Evolutionary conservation across 495 filamentous ascomycete species (phyloP), one percentile per base, ranked within the genome.

Genomic region (Penicillium simplicissimum): DNA sequence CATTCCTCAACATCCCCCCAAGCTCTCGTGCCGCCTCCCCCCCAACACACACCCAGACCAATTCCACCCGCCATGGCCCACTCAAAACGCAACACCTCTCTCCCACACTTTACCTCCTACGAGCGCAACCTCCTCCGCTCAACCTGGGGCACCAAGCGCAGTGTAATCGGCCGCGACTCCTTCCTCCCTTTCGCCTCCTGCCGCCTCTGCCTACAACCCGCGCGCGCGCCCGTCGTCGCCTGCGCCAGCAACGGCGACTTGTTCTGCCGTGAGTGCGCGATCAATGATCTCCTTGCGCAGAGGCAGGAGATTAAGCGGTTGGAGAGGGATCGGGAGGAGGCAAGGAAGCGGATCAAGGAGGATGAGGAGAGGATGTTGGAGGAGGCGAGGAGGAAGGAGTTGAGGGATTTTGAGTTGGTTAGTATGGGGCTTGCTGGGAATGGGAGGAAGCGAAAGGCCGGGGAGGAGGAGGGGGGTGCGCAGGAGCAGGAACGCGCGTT

Each of bases 231-330:
- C 0, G 93, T 97, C 14, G 93, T 98, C 21, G 81, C 84, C 34
- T 90, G 87, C 68, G 74, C 86, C 34, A 83, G 83, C 0, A 85
- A 90, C 61, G 95, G 94, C 52, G 93, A 98, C 71, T 82, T 98
- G n/a, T 98, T 98, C 77, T 98, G 95, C 69, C 85, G 92, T 59
- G 95, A 98, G 74, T 98, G 95, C 76, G 93, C 93, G 10, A 86
- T 97, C 31, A 90, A 78, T 67, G 96, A 97, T 70, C 87, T 98
- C 43, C 82, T 98, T 1, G 84, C 91, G 9, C 95, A 98, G 75
- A 85, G 91, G 62, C 90, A 95, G 75, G 96, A 97, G 72, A 96
- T 98, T 67, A 96, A 94, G 69, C 83, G 95, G 0, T 64, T 89
- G 14, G 91, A 93, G 68, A 85, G 84, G 59, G 82, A 86, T 45